Base-by-base conservation (phyloP, 2,329 filamentous ascomycete species). In the Chaetomiaceae sp. region DNA sequence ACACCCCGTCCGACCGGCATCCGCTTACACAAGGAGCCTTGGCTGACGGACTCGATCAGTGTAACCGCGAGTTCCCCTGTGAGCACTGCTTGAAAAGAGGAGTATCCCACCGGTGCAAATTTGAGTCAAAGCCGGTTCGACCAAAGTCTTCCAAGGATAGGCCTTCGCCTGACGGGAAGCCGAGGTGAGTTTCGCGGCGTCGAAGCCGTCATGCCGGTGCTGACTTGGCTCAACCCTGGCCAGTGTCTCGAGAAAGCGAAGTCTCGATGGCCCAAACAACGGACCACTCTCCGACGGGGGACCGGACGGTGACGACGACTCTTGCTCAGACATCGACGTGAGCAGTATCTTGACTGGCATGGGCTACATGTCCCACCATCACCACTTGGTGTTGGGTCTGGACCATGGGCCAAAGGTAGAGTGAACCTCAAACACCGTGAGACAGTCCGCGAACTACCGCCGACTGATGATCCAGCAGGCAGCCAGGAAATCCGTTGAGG, bases 21-120 rank as follows among this genome's bases (percentile, higher is more conserved):
- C 15, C 34, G 38, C 37, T 46, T 40, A 29, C 34, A 37, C 42
- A 6, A 11, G 11, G 12, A 6, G n/a, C 9, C 36, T 9, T 25
- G 45, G 33, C 40, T 56, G 45, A 56, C 46, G 31, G 33, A 17
- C 22, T 29, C n/a, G 31, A 36, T 19, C 43, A 77, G 75, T 79
- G 76, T 59, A 75, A 71, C 55, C 71, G 73, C 31, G 68, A 75
- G 61, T 79, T 76, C 71, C 75, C 75, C 2, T 78, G 76, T 61
- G 75, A 76, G 55, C 74, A 78, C 57, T 79, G 75, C 58, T 70
- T 73, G 57, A 65, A 71, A 29, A 67, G 75, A 58, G 72, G 71
- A 53, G 73, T 78, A 1, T 70, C 75, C 29, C 75, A 78, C 64
- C 63, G 76, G 3, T 78, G 75, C 61, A 71, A 73, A 50, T 77